phyloP scores from a whole-genome alignment of 75 land plant genomes.

The Chamaecyparis obtusa region DNA sequence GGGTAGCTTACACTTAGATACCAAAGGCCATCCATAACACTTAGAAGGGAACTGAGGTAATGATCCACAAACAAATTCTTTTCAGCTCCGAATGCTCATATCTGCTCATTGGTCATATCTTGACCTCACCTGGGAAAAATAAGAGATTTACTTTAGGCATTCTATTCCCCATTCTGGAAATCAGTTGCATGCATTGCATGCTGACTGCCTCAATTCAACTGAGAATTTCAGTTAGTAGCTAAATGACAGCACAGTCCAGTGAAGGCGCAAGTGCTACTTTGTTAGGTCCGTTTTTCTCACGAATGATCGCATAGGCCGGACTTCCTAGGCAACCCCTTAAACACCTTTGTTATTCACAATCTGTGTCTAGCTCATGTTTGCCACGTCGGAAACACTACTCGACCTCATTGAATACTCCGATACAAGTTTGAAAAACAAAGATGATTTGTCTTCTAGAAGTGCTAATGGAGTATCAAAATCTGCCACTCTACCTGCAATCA shows the following conservation, averaged over 20 bases:
- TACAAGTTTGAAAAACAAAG: slow-evolving; percentile 83
- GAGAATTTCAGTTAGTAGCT: not conserved
- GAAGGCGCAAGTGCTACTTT: not conserved
- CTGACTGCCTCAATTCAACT: not conserved
- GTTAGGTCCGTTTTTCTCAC: not conserved
- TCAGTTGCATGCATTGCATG: not conserved
- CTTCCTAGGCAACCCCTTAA: not conserved
- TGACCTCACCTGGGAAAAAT: not conserved
- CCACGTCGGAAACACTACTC: slow-evolving; percentile 49
- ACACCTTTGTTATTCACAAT: not conserved
- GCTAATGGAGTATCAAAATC: slow-evolving; percentile 77
- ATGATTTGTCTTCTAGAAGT: slow-evolving; percentile 76
- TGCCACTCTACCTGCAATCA: slow-evolving; percentile 71
- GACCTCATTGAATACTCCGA: slow-evolving; percentile 80
- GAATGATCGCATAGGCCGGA: not conserved
- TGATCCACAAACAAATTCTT: not conserved
- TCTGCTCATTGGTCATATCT: not conserved
- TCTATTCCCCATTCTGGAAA: not conserved
- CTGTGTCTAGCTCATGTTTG: slow-evolving; percentile 3
- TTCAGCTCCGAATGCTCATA: not conserved
- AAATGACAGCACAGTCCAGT: not conserved
- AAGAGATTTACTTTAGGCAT: not conserved
- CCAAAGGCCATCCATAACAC: not conserved
- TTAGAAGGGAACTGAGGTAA: not conserved
- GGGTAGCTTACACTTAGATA: not conserved